phyloP scores from a whole-genome alignment of 345 rosid species.

The Gossypium longicalyx region DNA sequence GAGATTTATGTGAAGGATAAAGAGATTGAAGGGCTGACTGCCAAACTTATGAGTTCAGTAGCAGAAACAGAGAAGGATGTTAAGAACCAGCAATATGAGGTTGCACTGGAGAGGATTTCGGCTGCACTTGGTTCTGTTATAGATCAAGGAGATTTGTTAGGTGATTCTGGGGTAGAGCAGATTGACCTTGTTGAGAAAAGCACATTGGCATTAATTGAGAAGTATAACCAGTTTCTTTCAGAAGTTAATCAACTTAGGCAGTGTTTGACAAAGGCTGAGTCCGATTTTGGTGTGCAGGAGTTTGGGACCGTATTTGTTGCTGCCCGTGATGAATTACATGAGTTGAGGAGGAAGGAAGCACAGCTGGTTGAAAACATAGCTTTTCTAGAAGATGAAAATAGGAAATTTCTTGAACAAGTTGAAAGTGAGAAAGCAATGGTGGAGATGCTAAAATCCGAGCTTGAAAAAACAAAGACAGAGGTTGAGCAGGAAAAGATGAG shows the following conservation, averaged over 20 bases:
- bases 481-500: conserved; percentile 75
- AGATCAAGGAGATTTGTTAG: conserved; percentile 52
- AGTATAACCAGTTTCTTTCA: conserved; percentile 50
- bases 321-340: conserved; percentile 59
- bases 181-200: conserved; percentile 55
- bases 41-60: conserved; percentile 30
- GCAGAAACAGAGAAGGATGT: conserved; percentile 16
- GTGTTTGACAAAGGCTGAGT: conserved; percentile 46
- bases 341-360: conserved; percentile 54
- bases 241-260: conserved; percentile 65
- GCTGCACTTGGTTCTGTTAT: conserved; percentile 50
- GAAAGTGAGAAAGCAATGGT: conserved; percentile 40
- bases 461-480: conserved; percentile 49
- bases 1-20: conserved; percentile 47
- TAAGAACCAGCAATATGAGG: conserved; percentile 38
- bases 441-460: conserved; percentile 44
- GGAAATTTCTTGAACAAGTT: conserved; percentile 54
- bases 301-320: conserved; percentile 45
- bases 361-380: conserved; percentile 40
- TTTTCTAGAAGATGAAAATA: conserved; percentile 52
- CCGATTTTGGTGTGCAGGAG: conserved; percentile 45
- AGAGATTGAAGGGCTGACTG: conserved; percentile 58
- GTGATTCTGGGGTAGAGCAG: conserved; percentile 46
- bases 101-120: conserved; percentile 56
- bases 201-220: conserved; percentile 48